Evolutionary conservation across 352 stramenopile species (phyloP).

Genomic region (Pilasporangium apinafurcum): DNA sequence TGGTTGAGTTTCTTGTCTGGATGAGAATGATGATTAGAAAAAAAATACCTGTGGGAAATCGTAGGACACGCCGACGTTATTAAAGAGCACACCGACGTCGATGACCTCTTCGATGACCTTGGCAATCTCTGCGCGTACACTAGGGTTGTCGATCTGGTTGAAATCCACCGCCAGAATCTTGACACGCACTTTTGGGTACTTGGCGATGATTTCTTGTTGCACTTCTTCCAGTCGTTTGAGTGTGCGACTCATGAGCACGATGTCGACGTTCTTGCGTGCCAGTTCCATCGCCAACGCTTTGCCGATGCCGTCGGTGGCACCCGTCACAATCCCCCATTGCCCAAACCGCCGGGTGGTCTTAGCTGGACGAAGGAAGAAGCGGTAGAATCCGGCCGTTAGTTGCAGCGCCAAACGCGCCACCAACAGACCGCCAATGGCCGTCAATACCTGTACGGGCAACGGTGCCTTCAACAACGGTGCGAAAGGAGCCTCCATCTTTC

Average conservation of each 20-base stretch:
- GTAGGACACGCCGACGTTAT: constrained; percentile 99
- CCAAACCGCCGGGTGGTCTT: constrained; percentile 94
- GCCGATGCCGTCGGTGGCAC: constrained; percentile 93
- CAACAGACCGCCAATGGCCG: constrained; percentile 35
- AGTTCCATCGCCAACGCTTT: constrained; percentile 92
- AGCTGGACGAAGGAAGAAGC: constrained; percentile 90
- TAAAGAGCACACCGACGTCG: constrained; percentile 97
- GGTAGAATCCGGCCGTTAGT: constrained; percentile 47
- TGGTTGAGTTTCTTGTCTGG: too few relatives aligned
- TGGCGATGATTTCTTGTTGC: constrained; percentile 91
- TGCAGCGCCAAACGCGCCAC: constrained; percentile 45
- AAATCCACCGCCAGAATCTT: constrained; percentile 93
- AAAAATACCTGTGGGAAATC: constrained; percentile 85
- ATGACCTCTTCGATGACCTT: constrained; percentile 61
- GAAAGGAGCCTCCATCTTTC: too few relatives aligned
- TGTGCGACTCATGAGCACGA: constrained; percentile 97
- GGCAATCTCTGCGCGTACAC: constrained; percentile 46
- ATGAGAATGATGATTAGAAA: neutral
- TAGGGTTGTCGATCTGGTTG: constrained; percentile 81
- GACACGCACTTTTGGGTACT: constrained; percentile 86
- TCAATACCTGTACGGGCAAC: constrained; percentile 33
- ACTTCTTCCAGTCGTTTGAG: constrained; percentile 93
- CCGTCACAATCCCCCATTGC: constrained; percentile 97
- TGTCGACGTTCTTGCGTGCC: constrained; percentile 95
- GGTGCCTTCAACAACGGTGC: constrained; percentile 21